A percentile compares a stretch with the other conserved stretches of the same genome.
Conservation (phyloP, 805 yeast genomes). For the Suhomyces kilbournensis region DNA sequence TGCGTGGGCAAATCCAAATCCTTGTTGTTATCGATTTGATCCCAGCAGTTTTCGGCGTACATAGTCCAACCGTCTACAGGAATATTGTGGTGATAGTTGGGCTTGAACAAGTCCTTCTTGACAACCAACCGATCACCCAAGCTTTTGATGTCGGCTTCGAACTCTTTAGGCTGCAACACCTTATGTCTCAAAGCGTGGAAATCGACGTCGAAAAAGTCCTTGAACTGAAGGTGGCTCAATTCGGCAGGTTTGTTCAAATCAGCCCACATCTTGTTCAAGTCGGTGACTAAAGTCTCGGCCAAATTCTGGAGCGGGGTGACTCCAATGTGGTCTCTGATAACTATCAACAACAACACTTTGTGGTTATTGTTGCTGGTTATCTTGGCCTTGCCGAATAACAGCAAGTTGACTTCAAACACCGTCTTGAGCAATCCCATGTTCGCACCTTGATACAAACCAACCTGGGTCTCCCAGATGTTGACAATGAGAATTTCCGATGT, state of each 20-base stretch:
- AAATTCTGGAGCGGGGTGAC: conserved; percentile 76
- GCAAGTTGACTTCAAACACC: conserved; percentile 90
- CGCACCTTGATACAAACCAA: conserved; percentile 96
- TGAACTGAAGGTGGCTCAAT: conserved; percentile 50
- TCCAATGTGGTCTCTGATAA: conserved; percentile 89
- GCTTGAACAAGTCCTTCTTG: conserved; percentile 50
- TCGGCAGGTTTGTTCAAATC: conserved; percentile 70
- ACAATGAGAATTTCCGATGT: conserved; percentile 88
- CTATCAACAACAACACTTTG: conserved; percentile 74
- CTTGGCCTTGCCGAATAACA: conserved; percentile 68
- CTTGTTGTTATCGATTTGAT: conserved; percentile 86
- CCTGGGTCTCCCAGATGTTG: conserved; percentile 96
- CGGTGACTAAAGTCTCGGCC: conserved; percentile 63
- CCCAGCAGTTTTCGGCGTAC: conserved; percentile 90
- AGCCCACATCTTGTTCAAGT: conserved; percentile 76
- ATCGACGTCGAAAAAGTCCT: conserved; percentile 80
- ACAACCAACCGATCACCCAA: conserved; percentile 64
- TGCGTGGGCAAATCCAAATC: conserved; percentile 97
- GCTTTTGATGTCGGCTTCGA: conserved; percentile 53
- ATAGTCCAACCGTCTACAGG: conserved; percentile 97
- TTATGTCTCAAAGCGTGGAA: conserved; percentile 86
- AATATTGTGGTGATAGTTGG: conserved; percentile 74
- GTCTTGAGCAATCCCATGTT: conserved; percentile 94
- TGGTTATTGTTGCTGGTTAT: conserved; percentile 36
- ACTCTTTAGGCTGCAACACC: conserved; percentile 71